Percentiles rank a stretch among this genome's conserved stretches.
Conservation (phyloP, 2,329 filamentous ascomycete genomes). For the Salinomyces thailandicus region DNA sequence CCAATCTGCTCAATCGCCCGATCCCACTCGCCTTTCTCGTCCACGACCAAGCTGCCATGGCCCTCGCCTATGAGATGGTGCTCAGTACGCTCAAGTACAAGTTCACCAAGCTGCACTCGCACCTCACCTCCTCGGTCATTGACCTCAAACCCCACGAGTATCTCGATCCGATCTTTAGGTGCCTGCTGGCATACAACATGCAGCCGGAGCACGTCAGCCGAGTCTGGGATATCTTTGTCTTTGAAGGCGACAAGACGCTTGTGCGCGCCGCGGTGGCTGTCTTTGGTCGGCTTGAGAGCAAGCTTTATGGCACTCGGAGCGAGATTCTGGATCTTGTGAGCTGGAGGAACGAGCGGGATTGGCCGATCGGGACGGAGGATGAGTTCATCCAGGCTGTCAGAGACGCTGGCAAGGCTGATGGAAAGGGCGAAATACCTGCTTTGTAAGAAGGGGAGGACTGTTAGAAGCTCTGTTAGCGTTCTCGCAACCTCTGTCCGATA, state of each 20-base stretch:
- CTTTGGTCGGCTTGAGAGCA: conserved; percentile 43
- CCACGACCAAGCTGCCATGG: conserved; percentile 56
- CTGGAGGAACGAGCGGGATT: conserved; percentile 27
- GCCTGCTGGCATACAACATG: conserved; percentile 24
- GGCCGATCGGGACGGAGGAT: conserved; percentile 30
- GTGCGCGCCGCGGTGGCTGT: conserved; percentile 62
- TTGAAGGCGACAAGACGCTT: conserved; percentile 66
- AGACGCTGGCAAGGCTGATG: conserved; percentile 28
- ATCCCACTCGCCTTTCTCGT: conserved; percentile 67
- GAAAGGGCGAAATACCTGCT: conserved; percentile 5
- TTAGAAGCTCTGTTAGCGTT: background rate
- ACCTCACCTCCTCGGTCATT: conserved; percentile 41
- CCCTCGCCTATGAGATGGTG: conserved; percentile 58
- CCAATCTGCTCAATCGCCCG: conserved; percentile 67
- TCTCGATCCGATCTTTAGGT: conserved; percentile 24
- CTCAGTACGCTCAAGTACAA: conserved; percentile 57
- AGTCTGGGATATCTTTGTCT: conserved; percentile 73
- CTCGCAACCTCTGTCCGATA: no score
- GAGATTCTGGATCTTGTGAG: conserved; percentile 36
- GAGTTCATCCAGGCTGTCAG: conserved; percentile 29
- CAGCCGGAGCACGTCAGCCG: conserved; percentile 45
- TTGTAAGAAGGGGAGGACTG: background rate
- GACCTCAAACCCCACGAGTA: conserved; percentile 29
- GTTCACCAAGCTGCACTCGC: conserved; percentile 51
- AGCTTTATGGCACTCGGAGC: conserved; percentile 36